These are phyloP conservation scores for Brassica carinata DNA, from an alignment of 345 rosid species.

Conservation along the genomic window DNA sequence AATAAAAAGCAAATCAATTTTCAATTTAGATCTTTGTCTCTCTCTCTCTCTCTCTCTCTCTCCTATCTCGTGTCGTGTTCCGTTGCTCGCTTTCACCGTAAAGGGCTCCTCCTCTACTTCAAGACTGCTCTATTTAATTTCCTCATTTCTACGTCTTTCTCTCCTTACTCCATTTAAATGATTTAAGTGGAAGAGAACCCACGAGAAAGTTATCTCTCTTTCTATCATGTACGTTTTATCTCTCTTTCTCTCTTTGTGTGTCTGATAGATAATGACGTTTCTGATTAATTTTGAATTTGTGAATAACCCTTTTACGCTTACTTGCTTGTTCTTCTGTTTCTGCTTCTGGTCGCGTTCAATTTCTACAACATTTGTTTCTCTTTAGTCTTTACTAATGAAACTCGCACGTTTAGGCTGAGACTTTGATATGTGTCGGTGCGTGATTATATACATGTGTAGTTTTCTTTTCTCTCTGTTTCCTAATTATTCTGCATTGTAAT, in stretches of 20 bases:
- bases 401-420: too few species aligned
- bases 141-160: neutral
- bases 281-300: neutral
- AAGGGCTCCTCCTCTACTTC: neutral
- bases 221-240: neutral
- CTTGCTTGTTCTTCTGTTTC: neutral
- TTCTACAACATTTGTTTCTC: too few species aligned
- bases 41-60: too few species aligned
- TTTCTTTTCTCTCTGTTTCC: too few species aligned
- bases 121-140: neutral
- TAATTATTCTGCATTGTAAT: neutral
- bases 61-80: neutral
- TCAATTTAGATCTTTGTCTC: neutral
- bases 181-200: neutral
- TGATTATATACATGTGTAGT: too few species aligned
- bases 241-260: slow-evolving; percentile 3
- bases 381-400: too few species aligned
- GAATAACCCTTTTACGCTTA: neutral
- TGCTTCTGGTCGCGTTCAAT: too few species aligned
- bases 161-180: neutral
- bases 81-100: neutral
- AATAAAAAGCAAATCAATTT: neutral
- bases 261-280: neutral
- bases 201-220: neutral
- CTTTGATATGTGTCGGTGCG: too few species aligned